Evolutionary conservation across 1,284 basidiomycete species (phyloP).

Genomic region (Sporisorium sorghi): DNA sequence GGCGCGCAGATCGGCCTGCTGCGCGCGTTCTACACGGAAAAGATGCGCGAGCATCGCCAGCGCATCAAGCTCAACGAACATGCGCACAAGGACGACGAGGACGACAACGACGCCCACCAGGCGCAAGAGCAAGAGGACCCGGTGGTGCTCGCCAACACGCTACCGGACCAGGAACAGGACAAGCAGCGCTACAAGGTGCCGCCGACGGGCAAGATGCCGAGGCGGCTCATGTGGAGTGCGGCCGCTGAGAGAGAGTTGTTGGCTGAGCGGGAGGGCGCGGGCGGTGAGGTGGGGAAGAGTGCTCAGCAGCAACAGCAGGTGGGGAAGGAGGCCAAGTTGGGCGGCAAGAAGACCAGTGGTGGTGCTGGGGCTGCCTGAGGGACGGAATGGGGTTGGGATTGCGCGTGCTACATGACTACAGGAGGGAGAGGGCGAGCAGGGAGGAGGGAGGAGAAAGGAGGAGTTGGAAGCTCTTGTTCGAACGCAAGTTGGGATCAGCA

Average conservation of each 20-base stretch:
- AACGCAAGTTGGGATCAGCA: no score
- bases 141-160: conserved; percentile 20
- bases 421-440: no score
- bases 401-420: no score
- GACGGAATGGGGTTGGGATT: no score
- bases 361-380: neutral
- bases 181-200: conserved; percentile 64
- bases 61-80: conserved; percentile 20
- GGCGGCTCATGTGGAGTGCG: conserved; percentile 40
- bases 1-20: conserved; percentile 86
- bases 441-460: no score
- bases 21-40: conserved; percentile 75
- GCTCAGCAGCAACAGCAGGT: neutral
- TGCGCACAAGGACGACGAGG: neutral
- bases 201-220: conserved; percentile 65
- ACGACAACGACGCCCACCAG: conserved; percentile 2
- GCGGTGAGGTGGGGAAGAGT: neutral
- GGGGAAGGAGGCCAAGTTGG: conserved; percentile 1
- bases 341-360: neutral
- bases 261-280: conserved; percentile 4
- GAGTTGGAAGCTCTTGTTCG: no score
- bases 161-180: conserved; percentile 63
- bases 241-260: conserved; percentile 13
- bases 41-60: conserved; percentile 41
- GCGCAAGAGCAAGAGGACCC: conserved; percentile 29